These are phyloP conservation scores for Flammula alnicola DNA, from an alignment of 1,284 basidiomycete species.

Conservation along the genomic window DNA sequence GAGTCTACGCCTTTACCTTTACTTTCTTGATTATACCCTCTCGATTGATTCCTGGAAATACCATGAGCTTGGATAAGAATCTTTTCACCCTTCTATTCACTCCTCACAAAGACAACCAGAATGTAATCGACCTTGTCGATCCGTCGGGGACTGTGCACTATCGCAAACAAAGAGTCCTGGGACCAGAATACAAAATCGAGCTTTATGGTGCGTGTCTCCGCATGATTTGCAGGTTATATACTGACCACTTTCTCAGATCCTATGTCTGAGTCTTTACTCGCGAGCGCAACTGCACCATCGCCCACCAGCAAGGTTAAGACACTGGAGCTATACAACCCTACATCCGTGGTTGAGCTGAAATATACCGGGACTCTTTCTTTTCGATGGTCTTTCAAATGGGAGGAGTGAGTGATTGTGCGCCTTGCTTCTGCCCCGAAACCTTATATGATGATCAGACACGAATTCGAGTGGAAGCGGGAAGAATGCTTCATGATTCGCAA, in stretches of 20 bases:
- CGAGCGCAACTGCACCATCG: constrained; percentile 65
- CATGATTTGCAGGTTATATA: neutral
- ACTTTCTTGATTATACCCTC: constrained; percentile 14
- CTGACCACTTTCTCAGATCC: constrained; percentile 47
- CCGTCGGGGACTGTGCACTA: constrained; percentile 67
- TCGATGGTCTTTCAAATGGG: constrained; percentile 81
- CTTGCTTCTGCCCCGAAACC: neutral
- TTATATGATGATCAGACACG: constrained; percentile 52
- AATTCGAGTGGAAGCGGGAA: constrained; percentile 83
- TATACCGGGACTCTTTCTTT: constrained; percentile 75
- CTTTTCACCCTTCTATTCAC: constrained; percentile 75
- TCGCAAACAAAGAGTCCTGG: constrained; percentile 61
- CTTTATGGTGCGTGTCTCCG: constrained; percentile 59
- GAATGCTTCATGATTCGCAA: constrained; percentile 82
- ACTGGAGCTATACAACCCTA: constrained; percentile 77
- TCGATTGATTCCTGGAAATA: constrained; percentile 8
- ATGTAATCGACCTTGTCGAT: constrained; percentile 70
- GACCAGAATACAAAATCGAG: constrained; percentile 60
- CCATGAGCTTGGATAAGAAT: constrained; percentile 80
- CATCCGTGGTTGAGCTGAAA: constrained; percentile 69
- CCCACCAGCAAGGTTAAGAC: constrained; percentile 73
- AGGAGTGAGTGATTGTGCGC: constrained; percentile 59
- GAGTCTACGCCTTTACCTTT: constrained; percentile 7
- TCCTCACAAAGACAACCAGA: constrained; percentile 58
- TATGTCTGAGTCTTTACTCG: constrained; percentile 65